Percentiles rank a stretch among this genome's conserved stretches.
Evolutionary conservation across 2,329 filamentous ascomycete species (phyloP).

Genomic region (Cladophialophora immunda): DNA sequence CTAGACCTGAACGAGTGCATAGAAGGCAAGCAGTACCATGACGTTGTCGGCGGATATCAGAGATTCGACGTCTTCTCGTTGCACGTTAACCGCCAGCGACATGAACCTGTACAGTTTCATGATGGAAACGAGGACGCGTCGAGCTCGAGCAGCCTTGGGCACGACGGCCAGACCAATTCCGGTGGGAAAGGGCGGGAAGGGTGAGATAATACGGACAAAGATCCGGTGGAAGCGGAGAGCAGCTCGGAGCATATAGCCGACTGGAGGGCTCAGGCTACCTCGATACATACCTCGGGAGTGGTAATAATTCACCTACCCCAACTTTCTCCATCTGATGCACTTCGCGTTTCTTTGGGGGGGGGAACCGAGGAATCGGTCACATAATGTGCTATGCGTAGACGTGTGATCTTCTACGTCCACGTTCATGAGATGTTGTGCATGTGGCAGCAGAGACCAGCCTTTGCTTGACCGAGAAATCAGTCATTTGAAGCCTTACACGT

Average conservation of each 20-base stretch:
- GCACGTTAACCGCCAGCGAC: slow-evolving; percentile 55
- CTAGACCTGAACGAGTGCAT: slow-evolving; percentile 60
- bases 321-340: neutral
- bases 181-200: neutral
- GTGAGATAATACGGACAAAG: neutral
- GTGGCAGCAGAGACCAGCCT: too few relatives aligned
- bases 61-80: slow-evolving; percentile 63
- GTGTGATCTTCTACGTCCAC: neutral
- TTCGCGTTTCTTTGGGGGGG: neutral
- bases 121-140: neutral
- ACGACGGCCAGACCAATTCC: slow-evolving; percentile 4
- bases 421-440: too few relatives aligned
- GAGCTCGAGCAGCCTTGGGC: neutral
- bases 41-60: slow-evolving; percentile 65
- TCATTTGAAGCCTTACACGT: slow-evolving; percentile 1
- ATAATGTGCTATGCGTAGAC: neutral
- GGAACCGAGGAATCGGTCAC: neutral
- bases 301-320: neutral
- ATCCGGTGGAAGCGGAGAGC: slow-evolving; percentile 21
- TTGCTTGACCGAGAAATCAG: neutral
- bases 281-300: neutral
- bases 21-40: slow-evolving; percentile 66
- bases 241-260: neutral
- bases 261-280: neutral
- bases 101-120: slow-evolving; percentile 44